phyloP scores from a whole-genome alignment of 805 yeast genomes.

The Schwanniomyces pseudopolymorphus region DNA sequence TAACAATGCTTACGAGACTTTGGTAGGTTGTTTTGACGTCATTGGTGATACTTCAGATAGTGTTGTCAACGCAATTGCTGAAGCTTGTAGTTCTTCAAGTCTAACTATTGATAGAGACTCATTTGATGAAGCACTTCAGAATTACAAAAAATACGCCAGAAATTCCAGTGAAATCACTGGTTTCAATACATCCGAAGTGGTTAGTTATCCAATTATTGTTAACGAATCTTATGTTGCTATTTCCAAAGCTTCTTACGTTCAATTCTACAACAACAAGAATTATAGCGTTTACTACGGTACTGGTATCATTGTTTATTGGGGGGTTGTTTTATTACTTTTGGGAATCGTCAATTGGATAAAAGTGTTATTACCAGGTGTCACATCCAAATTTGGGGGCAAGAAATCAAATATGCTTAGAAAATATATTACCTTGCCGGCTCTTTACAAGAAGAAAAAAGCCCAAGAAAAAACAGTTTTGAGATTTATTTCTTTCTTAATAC shows the following conservation, averaged over 20 bases:
- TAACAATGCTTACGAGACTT: conserved; percentile 26
- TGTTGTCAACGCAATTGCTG: conserved; percentile 9
- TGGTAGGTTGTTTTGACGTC: conserved; percentile 24
- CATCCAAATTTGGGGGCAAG: conserved; percentile 27
- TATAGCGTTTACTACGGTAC: conserved; percentile 29
- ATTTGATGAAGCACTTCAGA: conserved; percentile 11
- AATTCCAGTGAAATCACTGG: conserved; percentile 16
- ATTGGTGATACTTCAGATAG: conserved; percentile 5
- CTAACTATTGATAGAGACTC: conserved; percentile 19
- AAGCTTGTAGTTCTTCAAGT: conserved; percentile 14
- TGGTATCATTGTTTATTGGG: conserved; percentile 52
- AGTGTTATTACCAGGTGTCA: conserved; percentile 37
- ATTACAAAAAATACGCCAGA: conserved; percentile 15
- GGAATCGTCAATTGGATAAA: conserved; percentile 42
- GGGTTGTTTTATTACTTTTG: conserved; percentile 39
- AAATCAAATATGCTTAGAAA: conserved; percentile 21
- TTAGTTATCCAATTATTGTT: conserved; percentile 26
- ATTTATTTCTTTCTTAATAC: conserved; percentile 27
- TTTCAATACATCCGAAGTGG: conserved; percentile 19
- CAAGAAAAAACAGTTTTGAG: conserved; percentile 16
- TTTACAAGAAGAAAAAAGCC: conserved; percentile 17
- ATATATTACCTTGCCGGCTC: conserved; percentile 20
- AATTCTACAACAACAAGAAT: conserved; percentile 22
- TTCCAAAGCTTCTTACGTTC: conserved; percentile 12
- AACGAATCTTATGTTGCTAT: conserved; percentile 10